Base-by-base conservation (phyloP, 345 rosid genomes). In the Eucalyptus leucophloia region DNA sequence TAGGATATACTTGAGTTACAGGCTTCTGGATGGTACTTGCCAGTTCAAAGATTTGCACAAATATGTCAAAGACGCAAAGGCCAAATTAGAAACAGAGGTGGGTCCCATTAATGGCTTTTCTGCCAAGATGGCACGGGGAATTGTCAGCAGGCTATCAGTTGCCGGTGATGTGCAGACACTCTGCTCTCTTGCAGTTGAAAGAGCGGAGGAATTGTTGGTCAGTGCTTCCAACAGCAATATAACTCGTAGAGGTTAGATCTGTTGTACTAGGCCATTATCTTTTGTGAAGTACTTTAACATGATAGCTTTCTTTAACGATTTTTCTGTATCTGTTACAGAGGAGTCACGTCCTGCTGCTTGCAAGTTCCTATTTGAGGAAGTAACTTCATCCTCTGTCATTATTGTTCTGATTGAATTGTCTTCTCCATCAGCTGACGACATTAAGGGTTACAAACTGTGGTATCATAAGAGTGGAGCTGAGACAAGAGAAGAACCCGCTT, bases 391-490 rank as follows among this genome's bases (percentile, higher is more conserved):
- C 30, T 93, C 95, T 77, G 96, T 96, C 87, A 91, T 93, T 53
- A 92, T 97, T 90, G 91, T 94, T 90, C 86, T 98, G 88, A 92
- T 98, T 90, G 99, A 96, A 90, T 88, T 93, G 80, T 92, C 98
- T 60, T 90, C 89, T 51, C 88, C 90, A 34, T 87, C 90, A 82
- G 93, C 95, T 49, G 87, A 89, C 58, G 93, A 92, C 88, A 93
- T 98, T 37, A 94, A 93, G 89, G 99, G 99, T 85, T 97, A 97
- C 90, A 98, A 96, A 93, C 96, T 98, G 89, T 98, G 99, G 99
- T 97, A 92, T 91, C 93, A 93, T 86, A 94, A 94, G 95, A 96
- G 94, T 86, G 90, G 94, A 92, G 98, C 96, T 90, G 98, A 96
- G 88, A 88, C 90, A 4, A 85, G 93, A 67, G 93, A 94, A 88